Evolutionary conservation across 1,284 basidiomycete genomes (phyloP).

Genomic region (Ceratobasidium papillatum): DNA sequence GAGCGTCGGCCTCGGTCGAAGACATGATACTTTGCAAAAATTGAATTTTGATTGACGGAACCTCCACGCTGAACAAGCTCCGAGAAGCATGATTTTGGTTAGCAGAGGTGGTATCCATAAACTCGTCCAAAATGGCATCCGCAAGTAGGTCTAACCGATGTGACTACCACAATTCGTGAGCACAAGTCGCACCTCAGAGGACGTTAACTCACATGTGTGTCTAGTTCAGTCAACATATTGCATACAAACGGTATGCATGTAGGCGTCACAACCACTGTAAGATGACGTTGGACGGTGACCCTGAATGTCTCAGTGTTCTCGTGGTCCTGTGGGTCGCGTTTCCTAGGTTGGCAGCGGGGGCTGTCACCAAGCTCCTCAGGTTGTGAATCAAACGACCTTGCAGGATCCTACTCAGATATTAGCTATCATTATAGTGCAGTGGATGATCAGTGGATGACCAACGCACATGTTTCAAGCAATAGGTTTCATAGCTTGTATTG

Average conservation of each 20-base stretch:
- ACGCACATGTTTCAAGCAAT: conserved; percentile 32
- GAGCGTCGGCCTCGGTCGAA: conserved; percentile 40
- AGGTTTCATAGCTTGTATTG: conserved; percentile 25
- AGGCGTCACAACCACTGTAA: conserved; percentile 41
- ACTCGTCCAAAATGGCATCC: conserved; percentile 40
- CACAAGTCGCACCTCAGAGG: neutral
- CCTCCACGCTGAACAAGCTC: conserved; percentile 34
- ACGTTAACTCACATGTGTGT: conserved; percentile 26
- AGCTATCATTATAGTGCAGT: neutral
- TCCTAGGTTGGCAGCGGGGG: neutral
- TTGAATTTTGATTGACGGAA: conserved; percentile 39
- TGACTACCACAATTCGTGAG: conserved; percentile 5
- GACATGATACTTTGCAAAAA: conserved; percentile 43
- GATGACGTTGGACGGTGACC: conserved; percentile 12
- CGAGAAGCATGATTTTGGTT: conserved; percentile 15
- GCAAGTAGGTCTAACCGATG: conserved; percentile 40
- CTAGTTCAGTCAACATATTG: conserved; percentile 35
- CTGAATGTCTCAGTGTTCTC: conserved; percentile 7
- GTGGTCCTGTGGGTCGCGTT: conserved; percentile 19
- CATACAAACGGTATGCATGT: conserved; percentile 39
- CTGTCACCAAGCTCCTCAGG: neutral
- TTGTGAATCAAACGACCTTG: conserved; percentile 12
- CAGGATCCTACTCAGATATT: conserved; percentile 10
- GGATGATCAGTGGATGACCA: neutral
- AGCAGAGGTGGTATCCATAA: conserved; percentile 14